Conservation (phyloP, 2,329 filamentous ascomycete genomes). For the Orbilia oligospora region DNA sequence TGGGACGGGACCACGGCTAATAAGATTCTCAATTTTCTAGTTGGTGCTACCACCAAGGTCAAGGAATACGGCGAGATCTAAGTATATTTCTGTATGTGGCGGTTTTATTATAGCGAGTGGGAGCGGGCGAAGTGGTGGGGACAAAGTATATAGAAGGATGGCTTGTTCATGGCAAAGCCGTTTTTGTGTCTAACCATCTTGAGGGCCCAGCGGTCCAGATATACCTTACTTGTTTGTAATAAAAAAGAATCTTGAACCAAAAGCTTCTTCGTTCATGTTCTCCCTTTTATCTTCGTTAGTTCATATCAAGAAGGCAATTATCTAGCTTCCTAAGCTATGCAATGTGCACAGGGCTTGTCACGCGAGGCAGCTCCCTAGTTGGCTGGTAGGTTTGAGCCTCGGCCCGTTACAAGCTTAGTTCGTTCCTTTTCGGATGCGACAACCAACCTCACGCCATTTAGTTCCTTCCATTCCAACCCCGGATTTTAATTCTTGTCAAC, state of each 20-base stretch:
- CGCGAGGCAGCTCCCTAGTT: conserved; percentile 7
- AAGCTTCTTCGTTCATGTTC: neutral
- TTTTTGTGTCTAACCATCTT: conserved; percentile 4
- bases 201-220: conserved; percentile 16
- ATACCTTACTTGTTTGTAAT: conserved; percentile 53
- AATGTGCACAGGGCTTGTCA: conserved; percentile 1
- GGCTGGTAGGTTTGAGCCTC: too few species aligned
- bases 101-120: conserved; percentile 4
- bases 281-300: neutral
- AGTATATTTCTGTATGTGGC: neutral
- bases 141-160: conserved; percentile 27
- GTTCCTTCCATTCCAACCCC: conserved; percentile 6
- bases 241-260: conserved; percentile 34
- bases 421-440: conserved; percentile 14
- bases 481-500: conserved; percentile 20
- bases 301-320: neutral
- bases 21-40: neutral
- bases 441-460: conserved; percentile 23
- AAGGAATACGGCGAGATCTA: conserved; percentile 59
- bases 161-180: neutral
- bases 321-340: neutral
- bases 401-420: conserved; percentile 1
- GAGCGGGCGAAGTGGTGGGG: conserved; percentile 4
- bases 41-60: conserved; percentile 54
- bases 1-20: conserved; percentile 11